Evolutionary conservation across 1,284 basidiomycete genomes (phyloP).

Genomic region (Trichosporon coremiiforme): DNA sequence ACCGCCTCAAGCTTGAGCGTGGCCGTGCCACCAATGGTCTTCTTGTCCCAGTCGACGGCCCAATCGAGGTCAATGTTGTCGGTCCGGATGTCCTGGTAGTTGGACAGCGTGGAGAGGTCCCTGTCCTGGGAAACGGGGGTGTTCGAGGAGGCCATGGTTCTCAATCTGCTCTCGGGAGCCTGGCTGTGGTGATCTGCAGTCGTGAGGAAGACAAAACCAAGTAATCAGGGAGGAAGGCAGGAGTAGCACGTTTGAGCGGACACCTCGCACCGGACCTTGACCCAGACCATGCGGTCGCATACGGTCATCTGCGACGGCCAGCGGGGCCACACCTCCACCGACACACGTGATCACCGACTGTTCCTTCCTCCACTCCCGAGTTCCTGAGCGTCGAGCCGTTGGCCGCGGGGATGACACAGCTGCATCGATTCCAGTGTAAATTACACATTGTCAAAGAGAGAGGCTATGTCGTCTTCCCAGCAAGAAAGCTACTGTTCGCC

Average conservation of each 20-base stretch:
- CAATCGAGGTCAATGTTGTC: conserved; percentile 76
- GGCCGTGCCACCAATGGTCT: conserved; percentile 72
- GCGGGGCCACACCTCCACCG: conserved; percentile 20
- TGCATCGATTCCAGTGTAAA: too few species aligned
- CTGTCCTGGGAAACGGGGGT: conserved; percentile 33
- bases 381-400: neutral
- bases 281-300: neutral
- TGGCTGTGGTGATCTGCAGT: neutral
- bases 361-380: too few species aligned
- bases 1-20: conserved; percentile 61
- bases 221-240: neutral
- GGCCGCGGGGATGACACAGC: too few species aligned
- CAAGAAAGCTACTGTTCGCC: too few species aligned
- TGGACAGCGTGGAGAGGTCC: conserved; percentile 78
- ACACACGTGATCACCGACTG: neutral
- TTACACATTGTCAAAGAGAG: too few species aligned
- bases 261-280: neutral
- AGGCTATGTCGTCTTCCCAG: too few species aligned
- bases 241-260: neutral
- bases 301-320: neutral
- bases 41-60: conserved; percentile 73
- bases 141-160: conserved; percentile 43
- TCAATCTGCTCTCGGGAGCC: neutral
- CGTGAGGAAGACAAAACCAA: neutral
- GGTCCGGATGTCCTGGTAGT: conserved; percentile 71